Conservation (phyloP, 2,329 filamentous ascomycete species). For the Chaetomiaceae sp. region DNA sequence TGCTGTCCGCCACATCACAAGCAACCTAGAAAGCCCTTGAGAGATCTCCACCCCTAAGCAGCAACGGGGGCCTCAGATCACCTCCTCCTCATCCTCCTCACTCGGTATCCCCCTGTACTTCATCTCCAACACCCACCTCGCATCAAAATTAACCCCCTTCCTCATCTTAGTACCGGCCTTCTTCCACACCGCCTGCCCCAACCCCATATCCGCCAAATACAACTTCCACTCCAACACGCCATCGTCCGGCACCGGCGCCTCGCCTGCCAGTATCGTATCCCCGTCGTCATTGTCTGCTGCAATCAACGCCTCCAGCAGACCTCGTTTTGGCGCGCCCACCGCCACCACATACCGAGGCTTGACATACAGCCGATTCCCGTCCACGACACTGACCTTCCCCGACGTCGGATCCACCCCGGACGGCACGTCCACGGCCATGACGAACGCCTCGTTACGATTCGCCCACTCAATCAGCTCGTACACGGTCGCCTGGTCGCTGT, state of each 20-base stretch:
- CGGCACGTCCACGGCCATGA: constrained; percentile 85
- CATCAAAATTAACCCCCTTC: constrained; percentile 83
- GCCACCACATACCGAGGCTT: constrained; percentile 78
- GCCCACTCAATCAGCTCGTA: constrained; percentile 93
- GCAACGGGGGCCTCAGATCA: background rate
- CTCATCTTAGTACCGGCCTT: constrained; percentile 77
- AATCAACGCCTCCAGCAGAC: constrained; percentile 72
- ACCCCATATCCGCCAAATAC: constrained; percentile 80
- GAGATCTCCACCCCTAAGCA: background rate
- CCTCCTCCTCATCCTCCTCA: constrained; percentile 24
- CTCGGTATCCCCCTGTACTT: constrained; percentile 40
- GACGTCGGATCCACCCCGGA: constrained; percentile 79
- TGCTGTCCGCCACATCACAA: background rate
- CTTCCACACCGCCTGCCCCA: constrained; percentile 77
- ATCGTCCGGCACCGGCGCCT: constrained; percentile 40
- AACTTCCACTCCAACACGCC: constrained; percentile 62
- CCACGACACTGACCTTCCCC: constrained; percentile 61
- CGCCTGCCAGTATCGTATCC: constrained; percentile 29
- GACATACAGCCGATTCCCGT: constrained; percentile 75
- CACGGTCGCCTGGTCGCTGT: constrained; percentile 74
- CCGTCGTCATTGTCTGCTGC: constrained; percentile 48
- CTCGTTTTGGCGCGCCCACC: constrained; percentile 81
- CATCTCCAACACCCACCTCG: constrained; percentile 77
- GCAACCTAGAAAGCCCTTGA: too few species aligned
- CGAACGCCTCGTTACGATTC: constrained; percentile 77